Conservation (phyloP, 768 basidiomycete genomes). For the Calocybe cyanea region DNA sequence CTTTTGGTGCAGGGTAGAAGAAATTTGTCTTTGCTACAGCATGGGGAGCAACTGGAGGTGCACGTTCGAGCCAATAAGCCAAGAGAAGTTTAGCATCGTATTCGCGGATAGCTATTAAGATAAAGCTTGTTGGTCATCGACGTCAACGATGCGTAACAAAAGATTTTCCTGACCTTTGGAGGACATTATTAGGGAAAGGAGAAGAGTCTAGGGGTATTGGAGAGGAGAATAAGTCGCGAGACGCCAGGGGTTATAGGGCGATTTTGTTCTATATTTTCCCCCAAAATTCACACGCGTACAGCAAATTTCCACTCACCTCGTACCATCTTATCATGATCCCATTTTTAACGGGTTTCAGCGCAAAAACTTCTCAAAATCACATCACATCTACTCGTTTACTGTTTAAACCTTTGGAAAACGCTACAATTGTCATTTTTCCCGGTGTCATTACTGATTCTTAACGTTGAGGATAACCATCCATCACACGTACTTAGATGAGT, state of each 20-base stretch:
- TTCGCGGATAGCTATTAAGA: conserved; percentile 70
- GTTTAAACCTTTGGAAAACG: no score
- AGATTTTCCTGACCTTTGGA: conserved; percentile 33
- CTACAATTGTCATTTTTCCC: no score
- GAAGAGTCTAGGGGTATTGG: conserved; percentile 1
- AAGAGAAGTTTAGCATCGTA: conserved; percentile 98
- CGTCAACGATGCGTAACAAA: not conserved
- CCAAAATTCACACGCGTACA: conserved; percentile 23
- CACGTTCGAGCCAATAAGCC: conserved; percentile 94
- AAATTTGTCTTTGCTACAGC: conserved; percentile 53
- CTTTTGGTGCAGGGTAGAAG: conserved; percentile 62
- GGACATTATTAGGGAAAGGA: conserved; percentile 32
- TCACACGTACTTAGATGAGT: no score
- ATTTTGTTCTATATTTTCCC: conserved; percentile 15
- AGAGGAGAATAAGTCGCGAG: conserved; percentile 13
- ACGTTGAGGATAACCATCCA: no score
- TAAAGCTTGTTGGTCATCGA: conserved; percentile 6
- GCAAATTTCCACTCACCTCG: conserved; percentile 13
- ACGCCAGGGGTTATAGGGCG: conserved; percentile 16
- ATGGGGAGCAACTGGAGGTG: conserved; percentile 72
- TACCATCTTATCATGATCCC: conserved; percentile 15
- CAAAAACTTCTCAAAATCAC: not conserved
- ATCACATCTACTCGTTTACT: not conserved
- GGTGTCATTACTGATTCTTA: no score
- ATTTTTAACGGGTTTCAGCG: conserved; percentile 4